Evolutionary conservation across 1,284 basidiomycete species (phyloP), one percentile per base, ranked within the genome.

Genomic region (Ceratobasidium sp.): DNA sequence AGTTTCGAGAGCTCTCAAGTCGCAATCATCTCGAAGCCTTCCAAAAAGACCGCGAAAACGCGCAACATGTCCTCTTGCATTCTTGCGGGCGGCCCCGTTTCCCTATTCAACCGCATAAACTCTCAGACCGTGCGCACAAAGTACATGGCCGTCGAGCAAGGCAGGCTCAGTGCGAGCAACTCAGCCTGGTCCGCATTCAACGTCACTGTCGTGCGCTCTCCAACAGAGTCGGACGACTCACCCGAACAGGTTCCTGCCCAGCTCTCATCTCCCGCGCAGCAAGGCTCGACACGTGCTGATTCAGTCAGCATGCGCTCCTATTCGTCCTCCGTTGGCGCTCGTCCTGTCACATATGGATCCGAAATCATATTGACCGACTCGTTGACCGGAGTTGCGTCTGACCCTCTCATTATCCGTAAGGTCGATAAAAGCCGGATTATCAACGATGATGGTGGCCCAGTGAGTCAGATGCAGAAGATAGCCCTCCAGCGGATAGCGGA

Each of bases 381-480:
- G 0, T 87, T 91, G 76, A 91, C 92, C 4, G 94, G 95, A 11
- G 91, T 92, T 62, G 88, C 91, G 3, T 95, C 93, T 0, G 91
- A 94, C n/a, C 91, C 93, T 0, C 85, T 98, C 44, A 85, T 95
- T 75, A 92, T 98, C 66, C 92, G 95, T 75, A 96, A 96, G 80
- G 94, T 98, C 16, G 96, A 97, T 80, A 95, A 95, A 80, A 93
- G 94, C 35, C 87, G 91, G 73, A 93, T 83, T 16, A 75, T 94
- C 59, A 89, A 90, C 9, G 83, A 87, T 28, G 92, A 93, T 76
- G 93, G 91, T 23, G 94, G 94, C 1, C 95, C 95, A 26, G 93
- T 98, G 72, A 96, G 94, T 78, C 96, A 98, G 80, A 93, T 98
- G 89, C 96, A 98, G 82, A 95, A 97, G 82, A 92, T 98, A 73